Conservation (phyloP, 1,284 basidiomycete species). For the Peniophora sp. region DNA sequence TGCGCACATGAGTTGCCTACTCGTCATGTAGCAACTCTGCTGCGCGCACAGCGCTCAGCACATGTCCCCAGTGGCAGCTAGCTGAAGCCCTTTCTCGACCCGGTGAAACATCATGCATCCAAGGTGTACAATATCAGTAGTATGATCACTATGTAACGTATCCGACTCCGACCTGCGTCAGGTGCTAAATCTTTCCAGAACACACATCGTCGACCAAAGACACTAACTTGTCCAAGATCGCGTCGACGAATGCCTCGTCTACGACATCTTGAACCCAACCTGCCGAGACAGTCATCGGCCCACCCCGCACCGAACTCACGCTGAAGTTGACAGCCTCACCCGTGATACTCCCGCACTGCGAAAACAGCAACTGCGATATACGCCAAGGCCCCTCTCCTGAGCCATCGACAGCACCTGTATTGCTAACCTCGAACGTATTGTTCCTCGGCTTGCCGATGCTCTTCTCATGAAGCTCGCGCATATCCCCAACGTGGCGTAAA, state of each 20-base stretch:
- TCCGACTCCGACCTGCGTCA: too few relatives aligned
- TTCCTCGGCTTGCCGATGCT: conserved; percentile 2
- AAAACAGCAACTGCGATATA: conserved; percentile 4
- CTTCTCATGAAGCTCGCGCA: neutral
- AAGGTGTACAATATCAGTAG: too few relatives aligned
- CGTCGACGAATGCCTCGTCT: neutral
- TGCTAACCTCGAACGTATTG: conserved; percentile 6
- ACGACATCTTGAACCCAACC: conserved; percentile 7
- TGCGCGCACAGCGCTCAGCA: too few relatives aligned
- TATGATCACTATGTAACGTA: too few relatives aligned
- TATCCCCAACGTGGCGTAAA: conserved; percentile 1
- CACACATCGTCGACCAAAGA: too few relatives aligned
- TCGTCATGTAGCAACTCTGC: too few relatives aligned
- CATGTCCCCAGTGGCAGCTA: too few relatives aligned
- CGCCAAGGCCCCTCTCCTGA: conserved; percentile 2
- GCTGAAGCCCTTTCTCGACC: too few relatives aligned
- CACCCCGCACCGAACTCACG: conserved; percentile 4
- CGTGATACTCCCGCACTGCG: conserved; percentile 5
- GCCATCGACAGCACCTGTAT: conserved; percentile 2
- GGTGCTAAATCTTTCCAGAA: too few relatives aligned
- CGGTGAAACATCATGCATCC: too few relatives aligned
- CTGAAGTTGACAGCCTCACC: conserved; percentile 4
- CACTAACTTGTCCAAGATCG: neutral
- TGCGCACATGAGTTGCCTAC: too few relatives aligned
- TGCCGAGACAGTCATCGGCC: conserved; percentile 4